Evolutionary conservation across 208 protist genomes (phyloP).

Genomic region (Trypanosoma scelopori): DNA sequence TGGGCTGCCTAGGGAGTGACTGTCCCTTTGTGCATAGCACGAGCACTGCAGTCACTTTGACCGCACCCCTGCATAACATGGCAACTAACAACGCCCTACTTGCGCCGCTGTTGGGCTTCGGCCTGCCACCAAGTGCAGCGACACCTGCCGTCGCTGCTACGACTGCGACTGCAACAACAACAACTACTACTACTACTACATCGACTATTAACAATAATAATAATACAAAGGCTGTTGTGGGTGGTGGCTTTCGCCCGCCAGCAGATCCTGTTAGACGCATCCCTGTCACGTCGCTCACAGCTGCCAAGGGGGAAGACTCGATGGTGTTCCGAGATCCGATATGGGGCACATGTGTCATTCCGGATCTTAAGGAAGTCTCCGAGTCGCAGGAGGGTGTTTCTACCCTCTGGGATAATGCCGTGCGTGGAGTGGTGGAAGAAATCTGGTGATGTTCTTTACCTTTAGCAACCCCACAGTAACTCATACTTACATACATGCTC

Average conservation of each 20-base stretch:
- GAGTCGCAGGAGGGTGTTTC: constrained; percentile 20
- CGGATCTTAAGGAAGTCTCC: neutral
- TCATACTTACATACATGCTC: constrained; percentile 5
- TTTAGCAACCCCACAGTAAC: neutral
- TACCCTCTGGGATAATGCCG: constrained; percentile 14
- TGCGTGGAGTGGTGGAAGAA: neutral
- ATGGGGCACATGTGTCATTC: constrained; percentile 18
- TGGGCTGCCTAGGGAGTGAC: constrained; percentile 30
- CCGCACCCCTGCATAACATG: constrained; percentile 34
- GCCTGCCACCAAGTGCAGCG: neutral
- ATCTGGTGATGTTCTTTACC: constrained; percentile 13
- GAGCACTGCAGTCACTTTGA: constrained; percentile 5
- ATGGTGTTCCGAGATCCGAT: constrained; percentile 29
- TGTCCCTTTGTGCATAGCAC: constrained; percentile 31
- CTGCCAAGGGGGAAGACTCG: constrained; percentile 18
- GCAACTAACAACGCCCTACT: constrained; percentile 39
- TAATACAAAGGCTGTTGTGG: neutral
- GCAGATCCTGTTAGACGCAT: constrained; percentile 13
- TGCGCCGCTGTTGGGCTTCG: constrained; percentile 27
- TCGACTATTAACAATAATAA: constrained; percentile 1
- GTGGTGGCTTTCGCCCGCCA: constrained; percentile 8
- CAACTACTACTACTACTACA: neutral
- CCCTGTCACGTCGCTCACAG: neutral
- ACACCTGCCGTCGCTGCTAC: neutral
- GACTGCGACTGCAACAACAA: neutral